Conservation (phyloP, 2,329 filamentous ascomycete genomes). For the Boeremia lycopersici region DNA sequence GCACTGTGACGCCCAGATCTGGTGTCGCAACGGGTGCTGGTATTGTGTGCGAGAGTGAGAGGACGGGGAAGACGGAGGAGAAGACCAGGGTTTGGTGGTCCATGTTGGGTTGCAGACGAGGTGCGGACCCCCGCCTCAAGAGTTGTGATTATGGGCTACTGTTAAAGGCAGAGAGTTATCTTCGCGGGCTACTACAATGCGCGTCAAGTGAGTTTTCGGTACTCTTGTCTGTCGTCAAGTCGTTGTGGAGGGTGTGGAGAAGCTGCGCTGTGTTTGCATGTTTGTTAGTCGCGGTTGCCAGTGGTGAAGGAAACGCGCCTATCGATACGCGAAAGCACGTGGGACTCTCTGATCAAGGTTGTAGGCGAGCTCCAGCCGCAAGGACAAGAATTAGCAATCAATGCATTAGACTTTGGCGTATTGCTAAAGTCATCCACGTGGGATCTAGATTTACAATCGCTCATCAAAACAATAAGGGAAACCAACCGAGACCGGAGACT, state of each 20-base stretch:
- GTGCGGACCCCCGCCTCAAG: conserved; percentile 24
- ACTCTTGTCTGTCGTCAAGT: neutral
- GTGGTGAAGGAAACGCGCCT: conserved; percentile 10
- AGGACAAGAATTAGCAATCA: neutral
- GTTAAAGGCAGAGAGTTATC: neutral
- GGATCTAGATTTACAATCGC: conserved; percentile 8
- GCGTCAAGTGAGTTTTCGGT: neutral
- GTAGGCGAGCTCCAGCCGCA: neutral
- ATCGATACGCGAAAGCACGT: conserved; percentile 18
- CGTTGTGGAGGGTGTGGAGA: neutral
- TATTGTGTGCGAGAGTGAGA: conserved; percentile 49
- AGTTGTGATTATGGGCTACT: conserved; percentile 15
- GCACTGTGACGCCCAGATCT: conserved; percentile 48
- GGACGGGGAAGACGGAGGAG: conserved; percentile 53
- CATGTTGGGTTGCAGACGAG: conserved; percentile 30
- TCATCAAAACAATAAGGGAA: conserved; percentile 1
- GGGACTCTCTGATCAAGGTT: neutral
- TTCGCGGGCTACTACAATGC: neutral
- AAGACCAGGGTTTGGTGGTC: conserved; percentile 48
- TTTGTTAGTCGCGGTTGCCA: conserved; percentile 13
- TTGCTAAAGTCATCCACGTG: neutral
- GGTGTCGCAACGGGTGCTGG: conserved; percentile 54
- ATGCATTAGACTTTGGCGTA: neutral
- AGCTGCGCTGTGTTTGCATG: neutral
- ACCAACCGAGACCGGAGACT: neutral